Evolutionary conservation across 1,139 yeast species (phyloP).

Genomic region (Geotrichum europaeum): DNA sequence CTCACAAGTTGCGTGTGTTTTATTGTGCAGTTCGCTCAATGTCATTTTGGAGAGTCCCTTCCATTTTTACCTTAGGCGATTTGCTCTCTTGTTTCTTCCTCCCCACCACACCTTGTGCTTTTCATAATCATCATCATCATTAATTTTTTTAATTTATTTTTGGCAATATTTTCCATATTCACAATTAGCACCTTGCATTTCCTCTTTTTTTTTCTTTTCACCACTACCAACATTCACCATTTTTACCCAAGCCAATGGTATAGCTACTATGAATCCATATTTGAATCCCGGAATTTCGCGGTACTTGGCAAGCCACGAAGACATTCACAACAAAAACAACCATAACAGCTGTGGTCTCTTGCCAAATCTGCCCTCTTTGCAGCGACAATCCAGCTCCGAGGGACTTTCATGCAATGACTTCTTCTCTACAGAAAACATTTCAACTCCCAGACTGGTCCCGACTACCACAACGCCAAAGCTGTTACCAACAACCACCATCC

Average conservation of each 20-base stretch:
- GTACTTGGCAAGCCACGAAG: not conserved
- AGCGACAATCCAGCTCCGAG: not conserved
- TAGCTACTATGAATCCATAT: not conserved
- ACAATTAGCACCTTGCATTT: not conserved
- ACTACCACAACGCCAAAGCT: not conserved
- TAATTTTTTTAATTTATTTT: no score
- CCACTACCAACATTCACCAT: not conserved
- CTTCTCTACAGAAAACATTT: not conserved
- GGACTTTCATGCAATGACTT: conserved; percentile 13
- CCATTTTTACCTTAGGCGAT: no score
- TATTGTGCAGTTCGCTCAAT: no score
- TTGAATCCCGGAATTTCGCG: not conserved
- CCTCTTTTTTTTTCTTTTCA: not conserved
- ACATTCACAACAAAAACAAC: not conserved
- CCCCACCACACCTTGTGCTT: no score
- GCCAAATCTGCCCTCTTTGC: not conserved
- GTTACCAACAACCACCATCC: not conserved
- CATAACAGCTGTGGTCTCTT: not conserved
- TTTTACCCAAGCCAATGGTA: not conserved
- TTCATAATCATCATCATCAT: no score
- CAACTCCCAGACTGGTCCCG: not conserved
- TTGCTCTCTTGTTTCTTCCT: no score
- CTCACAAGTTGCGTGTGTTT: no score
- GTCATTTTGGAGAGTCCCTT: no score
- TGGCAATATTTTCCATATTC: no score